Evolutionary conservation across 345 rosid genomes (phyloP).

Genomic region (Syzygium oleosum): DNA sequence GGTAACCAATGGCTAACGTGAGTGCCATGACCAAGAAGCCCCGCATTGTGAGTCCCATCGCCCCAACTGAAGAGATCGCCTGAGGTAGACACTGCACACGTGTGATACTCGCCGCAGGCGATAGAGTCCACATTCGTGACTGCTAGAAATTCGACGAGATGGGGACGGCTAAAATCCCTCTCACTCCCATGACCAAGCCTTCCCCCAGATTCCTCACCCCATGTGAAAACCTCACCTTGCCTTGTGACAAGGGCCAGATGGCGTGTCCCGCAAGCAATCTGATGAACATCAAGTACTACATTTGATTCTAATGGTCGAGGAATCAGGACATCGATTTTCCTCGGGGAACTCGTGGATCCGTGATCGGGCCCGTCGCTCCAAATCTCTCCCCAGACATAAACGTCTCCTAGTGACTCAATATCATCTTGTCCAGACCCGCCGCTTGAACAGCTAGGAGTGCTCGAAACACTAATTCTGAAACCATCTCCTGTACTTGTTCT

Average conservation of each 20-base stretch:
- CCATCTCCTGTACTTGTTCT: conserved; percentile 84
- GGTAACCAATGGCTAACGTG: conserved; percentile 92
- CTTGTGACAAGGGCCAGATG: conserved; percentile 86
- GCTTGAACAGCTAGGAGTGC: conserved; percentile 92
- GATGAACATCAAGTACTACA: conserved; percentile 96
- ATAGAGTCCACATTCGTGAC: conserved; percentile 63
- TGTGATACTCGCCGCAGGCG: conserved; percentile 84
- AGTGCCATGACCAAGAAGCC: conserved; percentile 85
- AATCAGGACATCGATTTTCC: conserved; percentile 47
- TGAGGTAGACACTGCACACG: conserved; percentile 66
- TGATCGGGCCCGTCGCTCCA: conserved; percentile 63
- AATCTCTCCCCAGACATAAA: conserved; percentile 92
- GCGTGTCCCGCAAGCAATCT: conserved; percentile 77
- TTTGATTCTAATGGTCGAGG: conserved; percentile 84
- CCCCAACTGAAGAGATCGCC: conserved; percentile 95
- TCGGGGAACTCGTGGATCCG: conserved; percentile 30
- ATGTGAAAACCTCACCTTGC: conserved; percentile 95
- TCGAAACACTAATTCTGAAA: conserved; percentile 86
- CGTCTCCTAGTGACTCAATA: conserved; percentile 92
- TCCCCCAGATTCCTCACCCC: conserved; percentile 99
- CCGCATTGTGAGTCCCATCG: conserved; percentile 74
- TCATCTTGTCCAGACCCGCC: conserved; percentile 98
- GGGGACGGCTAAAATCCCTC: conserved; percentile 57
- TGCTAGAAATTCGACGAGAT: conserved; percentile 78
- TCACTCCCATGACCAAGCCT: conserved; percentile 89